Conservation (phyloP, 345 rosid genomes). For the Triadica sebifera region DNA sequence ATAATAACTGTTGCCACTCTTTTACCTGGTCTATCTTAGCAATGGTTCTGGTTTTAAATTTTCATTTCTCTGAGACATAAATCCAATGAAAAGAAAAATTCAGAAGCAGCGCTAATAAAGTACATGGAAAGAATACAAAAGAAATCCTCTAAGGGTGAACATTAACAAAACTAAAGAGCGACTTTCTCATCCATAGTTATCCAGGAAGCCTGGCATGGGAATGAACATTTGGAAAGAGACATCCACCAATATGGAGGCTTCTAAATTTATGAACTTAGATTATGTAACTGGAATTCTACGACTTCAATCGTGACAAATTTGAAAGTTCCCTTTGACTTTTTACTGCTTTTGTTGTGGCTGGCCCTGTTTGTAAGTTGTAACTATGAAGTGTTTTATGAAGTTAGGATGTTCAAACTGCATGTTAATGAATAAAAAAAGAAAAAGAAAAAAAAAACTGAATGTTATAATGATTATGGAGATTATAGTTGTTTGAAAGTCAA, state of each 20-base stretch:
- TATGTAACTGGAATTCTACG: background rate
- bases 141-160: too few relatives aligned
- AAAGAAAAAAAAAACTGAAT: too few relatives aligned
- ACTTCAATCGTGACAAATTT: background rate
- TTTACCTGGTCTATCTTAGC: too few relatives aligned
- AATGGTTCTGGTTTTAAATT: too few relatives aligned
- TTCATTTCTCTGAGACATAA: too few relatives aligned
- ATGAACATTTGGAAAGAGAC: background rate
- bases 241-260: background rate
- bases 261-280: background rate
- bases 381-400: background rate
- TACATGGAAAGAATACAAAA: too few relatives aligned
- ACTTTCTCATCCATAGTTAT: too few relatives aligned
- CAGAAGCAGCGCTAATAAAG: too few relatives aligned
- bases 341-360: background rate
- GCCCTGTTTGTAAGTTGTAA: background rate
- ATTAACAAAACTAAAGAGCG: too few relatives aligned
- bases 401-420: background rate
- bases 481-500: background rate
- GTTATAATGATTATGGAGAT: background rate
- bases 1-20: too few relatives aligned
- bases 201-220: background rate
- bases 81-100: too few relatives aligned
- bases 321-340: background rate
- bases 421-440: background rate